Conservation (phyloP, 768 basidiomycete species). For the Guyanaporus albipodus region DNA sequence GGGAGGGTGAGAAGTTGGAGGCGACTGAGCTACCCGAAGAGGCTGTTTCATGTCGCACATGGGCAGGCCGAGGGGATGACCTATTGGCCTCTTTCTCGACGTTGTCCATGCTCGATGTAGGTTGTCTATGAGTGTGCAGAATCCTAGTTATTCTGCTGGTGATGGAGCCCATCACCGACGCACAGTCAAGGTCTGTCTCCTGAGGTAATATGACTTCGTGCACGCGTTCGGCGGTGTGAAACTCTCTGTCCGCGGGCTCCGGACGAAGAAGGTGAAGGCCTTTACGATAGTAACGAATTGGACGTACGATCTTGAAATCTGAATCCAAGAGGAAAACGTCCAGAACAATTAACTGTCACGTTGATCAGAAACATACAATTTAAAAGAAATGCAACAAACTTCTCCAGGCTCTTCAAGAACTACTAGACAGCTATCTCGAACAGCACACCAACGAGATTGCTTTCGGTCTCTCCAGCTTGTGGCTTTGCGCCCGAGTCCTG, state of each 20-base stretch:
- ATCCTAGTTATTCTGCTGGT: slow-evolving; percentile 42
- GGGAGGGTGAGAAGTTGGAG: slow-evolving; percentile 40
- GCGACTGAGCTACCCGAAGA: slow-evolving; percentile 37
- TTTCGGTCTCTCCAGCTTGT: slow-evolving; percentile 55
- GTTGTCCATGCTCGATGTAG: slow-evolving; percentile 9
- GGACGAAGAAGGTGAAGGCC: slow-evolving; percentile 66
- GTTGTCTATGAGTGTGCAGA: slow-evolving; percentile 35
- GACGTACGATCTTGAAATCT: slow-evolving; percentile 88
- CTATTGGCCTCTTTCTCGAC: slow-evolving; percentile 6
- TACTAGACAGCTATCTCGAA: slow-evolving; percentile 89
- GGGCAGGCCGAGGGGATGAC: background rate
- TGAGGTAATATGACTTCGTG: slow-evolving; percentile 16
- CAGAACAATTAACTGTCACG: slow-evolving; percentile 67
- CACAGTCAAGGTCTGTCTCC: slow-evolving; percentile 32
- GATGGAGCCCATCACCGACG: slow-evolving; percentile 48
- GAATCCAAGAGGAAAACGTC: slow-evolving; percentile 92
- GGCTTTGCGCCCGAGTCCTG: slow-evolving; percentile 64
- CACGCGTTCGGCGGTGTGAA: slow-evolving; percentile 15
- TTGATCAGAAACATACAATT: background rate
- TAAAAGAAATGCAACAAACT: slow-evolving; percentile 39
- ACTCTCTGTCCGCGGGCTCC: slow-evolving; percentile 26
- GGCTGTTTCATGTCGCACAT: slow-evolving; percentile 13
- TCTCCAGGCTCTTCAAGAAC: slow-evolving; percentile 83
- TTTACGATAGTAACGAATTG: slow-evolving; percentile 83
- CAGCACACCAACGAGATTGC: slow-evolving; percentile 82